Conservation (phyloP, 192 early-diverging fungal genomes). For the Rhizoclosmatium sp. region DNA sequence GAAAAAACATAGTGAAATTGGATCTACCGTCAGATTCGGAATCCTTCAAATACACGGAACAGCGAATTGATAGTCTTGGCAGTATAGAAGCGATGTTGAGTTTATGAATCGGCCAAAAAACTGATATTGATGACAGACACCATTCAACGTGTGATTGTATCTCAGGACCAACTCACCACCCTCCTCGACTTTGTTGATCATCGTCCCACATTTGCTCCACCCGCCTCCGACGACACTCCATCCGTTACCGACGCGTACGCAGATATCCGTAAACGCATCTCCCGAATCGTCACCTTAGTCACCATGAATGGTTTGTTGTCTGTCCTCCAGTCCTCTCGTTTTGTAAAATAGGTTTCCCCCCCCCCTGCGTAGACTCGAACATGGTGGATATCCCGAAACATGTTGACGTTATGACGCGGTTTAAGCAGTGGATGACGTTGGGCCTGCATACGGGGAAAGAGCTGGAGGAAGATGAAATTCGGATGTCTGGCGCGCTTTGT, state of each 20-base stretch:
- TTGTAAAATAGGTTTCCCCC: too few relatives aligned
- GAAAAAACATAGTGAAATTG: too few relatives aligned
- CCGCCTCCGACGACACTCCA: conserved; percentile 27
- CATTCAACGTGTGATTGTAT: conserved; percentile 52
- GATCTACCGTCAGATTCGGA: too few relatives aligned
- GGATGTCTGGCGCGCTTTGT: conserved; percentile 62
- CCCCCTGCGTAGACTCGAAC: conserved; percentile 44
- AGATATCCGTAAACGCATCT: conserved; percentile 55
- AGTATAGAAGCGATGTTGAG: not conserved
- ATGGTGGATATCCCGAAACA: conserved; percentile 54
- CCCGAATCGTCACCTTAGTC: conserved; percentile 53
- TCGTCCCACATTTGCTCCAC: conserved; percentile 19
- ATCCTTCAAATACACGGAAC: too few relatives aligned
- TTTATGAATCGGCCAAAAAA: not conserved
- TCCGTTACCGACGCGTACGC: conserved; percentile 32
- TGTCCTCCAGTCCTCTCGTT: not conserved
- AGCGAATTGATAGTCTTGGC: too few relatives aligned
- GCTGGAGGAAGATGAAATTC: conserved; percentile 58
- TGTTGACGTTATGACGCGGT: conserved; percentile 40
- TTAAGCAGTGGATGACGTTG: conserved; percentile 56
- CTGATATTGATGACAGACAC: conserved; percentile 29
- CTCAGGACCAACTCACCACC: conserved; percentile 38
- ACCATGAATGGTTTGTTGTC: conserved; percentile 56
- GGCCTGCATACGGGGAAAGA: conserved; percentile 29
- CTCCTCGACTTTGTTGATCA: conserved; percentile 61